These are phyloP conservation scores for Melastoma candidum DNA, from an alignment of 441 rosid genomes.

Conservation along the genomic window DNA sequence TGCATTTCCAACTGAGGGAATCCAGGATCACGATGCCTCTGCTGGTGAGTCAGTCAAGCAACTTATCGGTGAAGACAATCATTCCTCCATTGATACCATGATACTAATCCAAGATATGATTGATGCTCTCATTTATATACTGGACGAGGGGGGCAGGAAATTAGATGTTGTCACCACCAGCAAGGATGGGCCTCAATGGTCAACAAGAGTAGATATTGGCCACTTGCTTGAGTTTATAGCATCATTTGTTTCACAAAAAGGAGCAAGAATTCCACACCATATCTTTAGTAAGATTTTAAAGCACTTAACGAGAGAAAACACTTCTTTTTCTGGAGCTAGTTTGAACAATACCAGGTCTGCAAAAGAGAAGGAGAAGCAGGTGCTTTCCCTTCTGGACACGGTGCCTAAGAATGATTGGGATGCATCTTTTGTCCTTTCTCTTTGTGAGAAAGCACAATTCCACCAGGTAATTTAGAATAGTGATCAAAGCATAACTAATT, in stretches of 20 bases:
- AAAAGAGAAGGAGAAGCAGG: conserved; percentile 75
- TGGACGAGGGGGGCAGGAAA: conserved; percentile 30
- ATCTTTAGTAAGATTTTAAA: conserved; percentile 56
- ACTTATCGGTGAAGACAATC: conserved; percentile 28
- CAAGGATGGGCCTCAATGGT: conserved; percentile 47
- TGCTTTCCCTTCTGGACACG: conserved; percentile 65
- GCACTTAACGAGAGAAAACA: conserved; percentile 58
- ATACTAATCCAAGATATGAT: conserved; percentile 54
- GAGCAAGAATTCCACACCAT: conserved; percentile 57
- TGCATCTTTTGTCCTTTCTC: conserved; percentile 45
- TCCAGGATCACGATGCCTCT: conserved; percentile 21
- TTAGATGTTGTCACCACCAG: conserved; percentile 31
- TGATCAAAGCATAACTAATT: not conserved
- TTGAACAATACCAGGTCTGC: conserved; percentile 21
- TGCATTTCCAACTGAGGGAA: conserved; percentile 58
- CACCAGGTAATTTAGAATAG: conserved; percentile 50
- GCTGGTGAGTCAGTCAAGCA: conserved; percentile 26
- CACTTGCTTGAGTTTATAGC: conserved; percentile 78
- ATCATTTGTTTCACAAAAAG: conserved; percentile 51
- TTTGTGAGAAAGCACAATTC: conserved; percentile 75
- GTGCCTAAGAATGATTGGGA: conserved; percentile 81
- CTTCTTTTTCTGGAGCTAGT: conserved; percentile 23
- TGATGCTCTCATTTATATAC: conserved; percentile 55
- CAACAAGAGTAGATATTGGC: conserved; percentile 58
- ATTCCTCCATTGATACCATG: conserved; percentile 26